Evolutionary conservation across 2,329 filamentous ascomycete species (phyloP).

Genomic region (Colletotrichum chrysophilum): DNA sequence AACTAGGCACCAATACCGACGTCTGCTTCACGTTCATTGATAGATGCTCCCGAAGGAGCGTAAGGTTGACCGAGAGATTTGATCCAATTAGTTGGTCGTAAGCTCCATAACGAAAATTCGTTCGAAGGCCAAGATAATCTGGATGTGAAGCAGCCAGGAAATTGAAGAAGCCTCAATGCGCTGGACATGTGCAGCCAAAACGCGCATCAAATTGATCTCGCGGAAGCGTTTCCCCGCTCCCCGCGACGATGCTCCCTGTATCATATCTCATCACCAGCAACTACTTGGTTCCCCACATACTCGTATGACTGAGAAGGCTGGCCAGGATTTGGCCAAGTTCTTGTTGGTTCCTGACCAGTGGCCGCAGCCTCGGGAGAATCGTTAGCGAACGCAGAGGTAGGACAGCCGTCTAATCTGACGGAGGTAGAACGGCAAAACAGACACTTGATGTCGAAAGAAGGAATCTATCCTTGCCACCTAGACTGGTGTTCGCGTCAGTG

Average conservation of each 20-base stretch:
- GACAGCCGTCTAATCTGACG: rapidly evolving
- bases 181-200: rapidly evolving
- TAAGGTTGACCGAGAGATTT: not conserved
- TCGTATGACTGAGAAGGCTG: not conserved
- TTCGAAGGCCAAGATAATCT: rapidly evolving
- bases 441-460: not conserved
- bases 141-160: not conserved
- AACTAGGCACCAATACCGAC: not conserved
- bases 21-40: rapidly evolving
- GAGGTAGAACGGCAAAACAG: not conserved
- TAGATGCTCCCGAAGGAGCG: not conserved
- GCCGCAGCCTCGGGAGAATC: not conserved
- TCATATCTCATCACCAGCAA: not conserved
- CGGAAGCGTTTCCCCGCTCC: not conserved
- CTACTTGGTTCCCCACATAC: not conserved
- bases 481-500: not conserved
- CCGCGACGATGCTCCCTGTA: not conserved
- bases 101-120: rapidly evolving
- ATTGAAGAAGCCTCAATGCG: not conserved
- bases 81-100: not conserved
- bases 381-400: not conserved
- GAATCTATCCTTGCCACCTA: not conserved
- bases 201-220: not conserved
- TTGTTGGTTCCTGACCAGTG: not conserved
- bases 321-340: rapidly evolving